phyloP scores from a whole-genome alignment of 108 stramenopile species.

The Cyclotella baltica region DNA sequence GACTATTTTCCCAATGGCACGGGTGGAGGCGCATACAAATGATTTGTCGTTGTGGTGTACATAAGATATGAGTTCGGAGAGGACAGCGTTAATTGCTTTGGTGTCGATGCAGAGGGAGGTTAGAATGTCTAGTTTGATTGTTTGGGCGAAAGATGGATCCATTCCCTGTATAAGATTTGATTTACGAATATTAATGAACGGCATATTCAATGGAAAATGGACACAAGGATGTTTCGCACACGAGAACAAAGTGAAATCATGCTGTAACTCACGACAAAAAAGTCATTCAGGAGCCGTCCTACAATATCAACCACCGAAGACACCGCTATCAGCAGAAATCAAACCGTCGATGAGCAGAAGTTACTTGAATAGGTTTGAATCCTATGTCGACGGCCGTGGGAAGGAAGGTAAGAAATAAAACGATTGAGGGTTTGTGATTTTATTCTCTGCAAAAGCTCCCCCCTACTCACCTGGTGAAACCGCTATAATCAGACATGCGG shows the following conservation, averaged over 20 bases:
- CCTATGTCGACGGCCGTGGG: too few species aligned
- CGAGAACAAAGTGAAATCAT: neutral
- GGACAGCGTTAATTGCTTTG: conserved; percentile 82
- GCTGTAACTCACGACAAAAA: too few species aligned
- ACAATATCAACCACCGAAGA: too few species aligned
- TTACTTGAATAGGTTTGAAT: too few species aligned
- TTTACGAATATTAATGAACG: too few species aligned
- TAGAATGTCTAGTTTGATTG: conserved; percentile 97
- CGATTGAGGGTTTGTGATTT: too few species aligned
- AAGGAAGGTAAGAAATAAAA: too few species aligned
- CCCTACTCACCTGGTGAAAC: too few species aligned
- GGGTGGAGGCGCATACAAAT: conserved; percentile 91
- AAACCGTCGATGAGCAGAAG: too few species aligned
- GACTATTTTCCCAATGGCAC: conserved; percentile 89
- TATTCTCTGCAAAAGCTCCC: too few species aligned
- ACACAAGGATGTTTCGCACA: neutral
- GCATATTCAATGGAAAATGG: neutral
- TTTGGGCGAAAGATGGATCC: conserved; percentile 92
- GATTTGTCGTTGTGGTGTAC: conserved; percentile 86
- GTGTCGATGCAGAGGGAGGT: conserved; percentile 84
- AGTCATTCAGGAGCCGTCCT: conserved; percentile 94
- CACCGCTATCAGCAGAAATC: too few species aligned
- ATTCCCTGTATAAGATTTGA: conserved; percentile 71
- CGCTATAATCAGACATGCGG: too few species aligned
- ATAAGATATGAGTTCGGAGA: conserved; percentile 94